These are phyloP conservation scores for Xylaria acuta DNA, from an alignment of 495 filamentous ascomycete genomes.

Conservation along the genomic window DNA sequence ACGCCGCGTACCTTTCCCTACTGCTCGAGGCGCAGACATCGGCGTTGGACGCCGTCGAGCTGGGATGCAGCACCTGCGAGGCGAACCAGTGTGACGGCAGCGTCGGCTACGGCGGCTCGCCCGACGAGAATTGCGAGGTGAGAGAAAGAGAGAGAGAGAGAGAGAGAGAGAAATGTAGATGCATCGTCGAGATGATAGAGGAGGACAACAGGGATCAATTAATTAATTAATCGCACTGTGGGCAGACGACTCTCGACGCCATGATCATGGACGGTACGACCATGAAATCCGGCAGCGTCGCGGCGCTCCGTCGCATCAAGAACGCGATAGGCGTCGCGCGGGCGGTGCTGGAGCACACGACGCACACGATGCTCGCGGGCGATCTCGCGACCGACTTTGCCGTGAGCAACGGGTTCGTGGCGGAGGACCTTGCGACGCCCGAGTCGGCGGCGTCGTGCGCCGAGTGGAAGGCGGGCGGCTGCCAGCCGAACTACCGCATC, in stretches of 20 bases:
- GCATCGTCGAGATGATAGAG: neutral
- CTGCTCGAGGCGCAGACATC: slow-evolving; percentile 35
- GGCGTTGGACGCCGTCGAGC: slow-evolving; percentile 51
- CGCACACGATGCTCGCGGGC: slow-evolving; percentile 53
- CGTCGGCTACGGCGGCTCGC: slow-evolving; percentile 56
- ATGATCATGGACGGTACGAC: slow-evolving; percentile 53
- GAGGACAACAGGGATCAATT: slow-evolving; percentile 10
- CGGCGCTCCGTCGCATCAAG: slow-evolving; percentile 50
- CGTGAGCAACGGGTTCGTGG: slow-evolving; percentile 49
- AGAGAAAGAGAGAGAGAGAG: neutral
- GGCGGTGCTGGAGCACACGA: slow-evolving; percentile 51
- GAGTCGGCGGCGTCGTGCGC: slow-evolving; percentile 44
- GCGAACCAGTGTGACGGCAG: slow-evolving; percentile 52
- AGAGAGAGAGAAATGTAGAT: neutral
- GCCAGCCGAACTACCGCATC: slow-evolving; percentile 51
- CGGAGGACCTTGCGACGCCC: slow-evolving; percentile 46
- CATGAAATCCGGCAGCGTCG: slow-evolving; percentile 54
- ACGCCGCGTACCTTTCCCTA: slow-evolving; percentile 52
- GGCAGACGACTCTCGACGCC: slow-evolving; percentile 53
- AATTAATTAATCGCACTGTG: too few species aligned
- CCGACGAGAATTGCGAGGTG: slow-evolving; percentile 54
- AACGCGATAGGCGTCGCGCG: slow-evolving; percentile 54
- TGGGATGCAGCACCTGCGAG: slow-evolving; percentile 54
- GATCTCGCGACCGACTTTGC: slow-evolving; percentile 56
- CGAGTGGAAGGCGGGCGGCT: slow-evolving; percentile 44